Conservation (phyloP, 2,329 filamentous ascomycete genomes). For the Beauveria rudraprayagi region DNA sequence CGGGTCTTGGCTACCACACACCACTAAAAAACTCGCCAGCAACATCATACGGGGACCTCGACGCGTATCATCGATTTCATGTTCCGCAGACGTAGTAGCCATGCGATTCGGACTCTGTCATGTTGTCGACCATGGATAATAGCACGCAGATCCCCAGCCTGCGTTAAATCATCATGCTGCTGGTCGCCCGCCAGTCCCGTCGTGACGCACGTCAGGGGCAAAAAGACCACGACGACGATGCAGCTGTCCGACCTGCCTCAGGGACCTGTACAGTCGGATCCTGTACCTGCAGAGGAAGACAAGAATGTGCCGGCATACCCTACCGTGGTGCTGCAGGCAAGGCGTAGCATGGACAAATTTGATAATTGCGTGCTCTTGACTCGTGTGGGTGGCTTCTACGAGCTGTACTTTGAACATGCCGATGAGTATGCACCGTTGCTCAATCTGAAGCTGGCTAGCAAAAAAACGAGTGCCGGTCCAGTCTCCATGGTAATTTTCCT, state of each 20-base stretch:
- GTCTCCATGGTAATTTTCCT: constrained; percentile 68
- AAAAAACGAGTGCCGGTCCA: constrained; percentile 67
- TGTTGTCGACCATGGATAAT: not conserved
- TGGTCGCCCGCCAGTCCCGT: not conserved
- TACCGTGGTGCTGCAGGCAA: constrained; percentile 79
- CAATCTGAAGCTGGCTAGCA: constrained; percentile 77
- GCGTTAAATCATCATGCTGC: not conserved
- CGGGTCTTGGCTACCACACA: not conserved
- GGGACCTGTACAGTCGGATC: constrained; percentile 30
- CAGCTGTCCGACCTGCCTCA: constrained; percentile 51
- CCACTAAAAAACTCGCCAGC: not conserved
- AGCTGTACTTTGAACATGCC: constrained; percentile 95
- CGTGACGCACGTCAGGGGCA: constrained; percentile 29
- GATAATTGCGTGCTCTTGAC: constrained; percentile 86
- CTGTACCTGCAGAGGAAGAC: constrained; percentile 28
- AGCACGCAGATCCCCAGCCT: not conserved
- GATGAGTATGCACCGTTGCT: constrained; percentile 79
- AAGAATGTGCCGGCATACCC: constrained; percentile 57
- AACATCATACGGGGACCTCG: not conserved
- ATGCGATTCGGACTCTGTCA: not conserved
- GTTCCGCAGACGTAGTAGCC: not conserved
- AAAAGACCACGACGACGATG: constrained; percentile 47
- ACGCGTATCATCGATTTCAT: not conserved
- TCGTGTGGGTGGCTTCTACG: constrained; percentile 91
- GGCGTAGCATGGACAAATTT: constrained; percentile 84